These are phyloP conservation scores for Annulohypoxylon bovei DNA, from an alignment of 495 filamentous ascomycete genomes.

Conservation along the genomic window DNA sequence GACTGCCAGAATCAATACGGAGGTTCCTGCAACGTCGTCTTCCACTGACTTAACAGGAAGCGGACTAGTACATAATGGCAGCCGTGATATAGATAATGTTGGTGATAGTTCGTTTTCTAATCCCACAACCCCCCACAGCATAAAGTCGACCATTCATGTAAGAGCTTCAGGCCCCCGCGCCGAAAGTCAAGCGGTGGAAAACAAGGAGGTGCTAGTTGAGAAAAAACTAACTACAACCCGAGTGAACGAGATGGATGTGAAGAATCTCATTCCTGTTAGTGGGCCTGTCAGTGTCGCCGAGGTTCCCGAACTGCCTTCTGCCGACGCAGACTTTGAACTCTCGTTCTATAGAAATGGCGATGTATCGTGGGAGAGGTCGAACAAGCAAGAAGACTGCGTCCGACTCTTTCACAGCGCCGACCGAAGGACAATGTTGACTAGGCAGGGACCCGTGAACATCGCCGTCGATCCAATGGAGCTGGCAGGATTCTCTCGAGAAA, in stretches of 20 bases:
- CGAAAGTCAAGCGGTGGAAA: neutral
- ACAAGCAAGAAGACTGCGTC: conserved; percentile 16
- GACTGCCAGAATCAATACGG: neutral
- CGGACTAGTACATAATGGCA: neutral
- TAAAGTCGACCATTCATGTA: neutral
- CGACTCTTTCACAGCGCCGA: conserved; percentile 29
- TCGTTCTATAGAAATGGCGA: conserved; percentile 24
- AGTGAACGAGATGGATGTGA: neutral
- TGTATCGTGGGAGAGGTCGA: conserved; percentile 28
- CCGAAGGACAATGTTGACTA: conserved; percentile 15
- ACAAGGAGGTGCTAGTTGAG: neutral
- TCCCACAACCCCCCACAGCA: neutral
- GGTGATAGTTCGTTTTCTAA: neutral
- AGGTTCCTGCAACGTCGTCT: neutral
- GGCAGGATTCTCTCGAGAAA: conserved; percentile 17
- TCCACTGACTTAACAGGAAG: neutral
- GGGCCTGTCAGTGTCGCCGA: neutral
- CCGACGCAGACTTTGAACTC: conserved; percentile 32
- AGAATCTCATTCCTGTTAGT: neutral
- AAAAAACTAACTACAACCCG: neutral
- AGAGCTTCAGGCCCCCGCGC: neutral
- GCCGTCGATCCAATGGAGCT: conserved; percentile 34
- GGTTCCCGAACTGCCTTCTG: neutral
- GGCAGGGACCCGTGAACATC: conserved; percentile 11
- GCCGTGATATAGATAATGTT: neutral